Conservation (phyloP, 306 rosid genomes). For the Castanea mollissima region DNA sequence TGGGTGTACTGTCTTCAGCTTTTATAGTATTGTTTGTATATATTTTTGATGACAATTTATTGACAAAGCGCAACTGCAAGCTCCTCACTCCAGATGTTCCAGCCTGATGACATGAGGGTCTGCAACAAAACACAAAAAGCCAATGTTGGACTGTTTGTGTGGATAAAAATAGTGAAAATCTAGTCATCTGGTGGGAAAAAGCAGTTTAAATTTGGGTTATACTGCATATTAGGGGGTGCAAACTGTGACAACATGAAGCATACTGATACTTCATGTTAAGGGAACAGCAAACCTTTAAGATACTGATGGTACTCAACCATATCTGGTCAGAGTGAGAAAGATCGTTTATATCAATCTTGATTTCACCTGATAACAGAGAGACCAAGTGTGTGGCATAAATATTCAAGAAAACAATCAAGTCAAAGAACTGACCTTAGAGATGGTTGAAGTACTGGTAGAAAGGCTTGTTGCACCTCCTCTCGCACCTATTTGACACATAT, state of each 20-base stretch:
- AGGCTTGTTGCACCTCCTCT: slow-evolving; percentile 43
- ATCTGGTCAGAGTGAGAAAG: background rate
- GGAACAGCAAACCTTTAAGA: no score
- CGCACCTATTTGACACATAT: slow-evolving; percentile 37
- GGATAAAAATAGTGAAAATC: background rate
- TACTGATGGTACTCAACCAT: background rate
- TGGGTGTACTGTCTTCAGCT: slow-evolving; percentile 22
- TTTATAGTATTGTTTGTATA: slow-evolving; percentile 33
- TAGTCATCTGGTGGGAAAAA: background rate
- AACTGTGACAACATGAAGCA: no score
- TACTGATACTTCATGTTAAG: no score
- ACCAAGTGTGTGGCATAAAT: background rate
- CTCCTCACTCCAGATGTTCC: slow-evolving; percentile 42
- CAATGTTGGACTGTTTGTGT: background rate
- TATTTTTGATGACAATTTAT: slow-evolving; percentile 30
- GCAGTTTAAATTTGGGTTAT: no score
- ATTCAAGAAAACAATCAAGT: background rate
- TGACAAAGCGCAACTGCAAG: slow-evolving; percentile 40
- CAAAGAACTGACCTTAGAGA: slow-evolving; percentile 44
- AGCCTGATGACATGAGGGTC: slow-evolving; percentile 24
- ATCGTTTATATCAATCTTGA: background rate
- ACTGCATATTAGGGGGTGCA: no score
- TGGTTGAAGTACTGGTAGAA: slow-evolving; percentile 5
- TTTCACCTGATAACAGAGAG: background rate
- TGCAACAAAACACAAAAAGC: slow-evolving; percentile 26